Evolutionary conservation across 768 basidiomycete genomes (phyloP).

Genomic region (Suillus placidus): DNA sequence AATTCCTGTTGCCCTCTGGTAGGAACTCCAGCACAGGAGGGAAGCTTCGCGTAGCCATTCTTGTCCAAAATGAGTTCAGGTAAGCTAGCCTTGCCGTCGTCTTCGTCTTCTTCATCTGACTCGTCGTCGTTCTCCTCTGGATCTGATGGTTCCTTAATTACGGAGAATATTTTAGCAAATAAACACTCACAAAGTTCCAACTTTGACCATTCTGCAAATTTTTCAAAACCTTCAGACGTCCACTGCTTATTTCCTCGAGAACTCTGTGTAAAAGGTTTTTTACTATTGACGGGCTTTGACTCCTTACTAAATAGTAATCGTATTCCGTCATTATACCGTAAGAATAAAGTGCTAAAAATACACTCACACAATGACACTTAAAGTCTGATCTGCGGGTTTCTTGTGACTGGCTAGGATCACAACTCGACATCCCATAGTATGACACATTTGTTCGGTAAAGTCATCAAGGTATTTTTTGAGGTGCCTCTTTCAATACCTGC

Average conservation of each 20-base stretch:
- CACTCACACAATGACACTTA: background rate
- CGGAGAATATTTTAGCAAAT: background rate
- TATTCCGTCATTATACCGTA: background rate
- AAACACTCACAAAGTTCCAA: background rate
- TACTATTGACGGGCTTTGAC: background rate
- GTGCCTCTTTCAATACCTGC: conserved; percentile 2
- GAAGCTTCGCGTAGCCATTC: background rate
- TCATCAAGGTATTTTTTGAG: background rate
- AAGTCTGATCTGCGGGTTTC: background rate
- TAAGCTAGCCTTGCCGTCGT: background rate
- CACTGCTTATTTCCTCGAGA: background rate
- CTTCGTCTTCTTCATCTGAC: background rate
- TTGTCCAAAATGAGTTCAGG: background rate
- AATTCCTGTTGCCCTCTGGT: background rate
- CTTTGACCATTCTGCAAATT: background rate
- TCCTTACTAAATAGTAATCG: background rate
- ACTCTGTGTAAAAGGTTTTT: background rate
- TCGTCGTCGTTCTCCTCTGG: background rate
- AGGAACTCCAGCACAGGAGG: background rate
- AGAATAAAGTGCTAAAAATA: background rate
- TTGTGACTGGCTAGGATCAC: background rate
- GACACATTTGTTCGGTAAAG: background rate
- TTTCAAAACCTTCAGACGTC: background rate
- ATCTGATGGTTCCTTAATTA: background rate
- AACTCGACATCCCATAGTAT: conserved; percentile 1